Percentiles rank a stretch among this genome's conserved stretches.
These are phyloP conservation scores for Apodospora peruviana DNA, from an alignment of 495 filamentous ascomycete species.

Conservation along the genomic window DNA sequence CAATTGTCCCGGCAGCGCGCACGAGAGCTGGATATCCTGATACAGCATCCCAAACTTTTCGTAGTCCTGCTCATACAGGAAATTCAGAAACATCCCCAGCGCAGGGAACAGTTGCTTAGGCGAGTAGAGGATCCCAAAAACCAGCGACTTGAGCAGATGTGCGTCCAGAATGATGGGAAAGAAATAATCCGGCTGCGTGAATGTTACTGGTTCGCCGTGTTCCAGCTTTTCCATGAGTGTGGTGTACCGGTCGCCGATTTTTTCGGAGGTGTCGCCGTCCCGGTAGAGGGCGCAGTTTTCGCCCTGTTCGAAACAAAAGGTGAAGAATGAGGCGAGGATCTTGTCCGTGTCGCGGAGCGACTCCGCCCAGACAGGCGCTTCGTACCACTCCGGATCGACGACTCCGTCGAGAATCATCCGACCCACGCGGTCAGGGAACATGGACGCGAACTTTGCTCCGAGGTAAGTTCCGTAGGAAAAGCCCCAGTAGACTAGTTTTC, in stretches of 20 bases:
- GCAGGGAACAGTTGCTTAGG: constrained; percentile 27
- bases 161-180: constrained; percentile 30
- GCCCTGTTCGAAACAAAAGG: constrained; percentile 29
- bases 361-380: constrained; percentile 24
- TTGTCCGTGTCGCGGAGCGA: constrained; percentile 38
- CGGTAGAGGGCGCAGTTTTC: constrained; percentile 28
- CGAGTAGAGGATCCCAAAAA: constrained; percentile 31
- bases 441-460: constrained; percentile 44
- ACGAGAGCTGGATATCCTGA: constrained; percentile 20
- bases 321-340: constrained; percentile 33
- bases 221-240: constrained; percentile 33
- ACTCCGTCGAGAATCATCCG: constrained; percentile 36
- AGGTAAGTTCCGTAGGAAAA: constrained; percentile 57
- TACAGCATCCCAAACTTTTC: constrained; percentile 6
- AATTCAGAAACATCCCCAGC: constrained; percentile 24
- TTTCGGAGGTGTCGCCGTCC: constrained; percentile 28
- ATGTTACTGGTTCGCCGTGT: constrained; percentile 38
- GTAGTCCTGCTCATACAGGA: constrained; percentile 12
- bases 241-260: constrained; percentile 39
- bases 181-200: constrained; percentile 27
- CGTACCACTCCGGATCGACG: constrained; percentile 34
- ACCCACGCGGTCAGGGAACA: constrained; percentile 40
- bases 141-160: constrained; percentile 24
- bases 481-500: constrained; percentile 54
- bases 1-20: constrained; percentile 27